Conservation (phyloP, 305 asterid genomes). For the Fraxinus platypoda region DNA sequence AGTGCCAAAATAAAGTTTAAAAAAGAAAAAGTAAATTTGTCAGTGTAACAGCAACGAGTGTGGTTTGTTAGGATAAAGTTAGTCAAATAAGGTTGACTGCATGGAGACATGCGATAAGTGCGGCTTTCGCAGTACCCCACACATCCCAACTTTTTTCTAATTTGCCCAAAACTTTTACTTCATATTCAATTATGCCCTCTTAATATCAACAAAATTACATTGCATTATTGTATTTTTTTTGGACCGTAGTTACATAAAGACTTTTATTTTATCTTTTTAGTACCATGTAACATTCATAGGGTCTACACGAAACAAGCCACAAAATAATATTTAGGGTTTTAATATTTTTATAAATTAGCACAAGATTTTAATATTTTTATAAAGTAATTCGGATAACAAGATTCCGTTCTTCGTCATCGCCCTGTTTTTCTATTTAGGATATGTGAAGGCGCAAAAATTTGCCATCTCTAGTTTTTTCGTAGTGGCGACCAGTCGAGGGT, state of each 20-base stretch:
- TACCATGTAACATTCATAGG: not conserved
- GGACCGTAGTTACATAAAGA: too few species aligned
- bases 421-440: not conserved
- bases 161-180: slow-evolving; percentile 11
- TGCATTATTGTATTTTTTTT: not conserved
- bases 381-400: not conserved
- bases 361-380: too few species aligned
- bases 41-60: not conserved
- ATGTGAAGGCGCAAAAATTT: not conserved
- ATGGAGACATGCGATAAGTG: slow-evolving; percentile 10
- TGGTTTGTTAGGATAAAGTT: slow-evolving; percentile 16
- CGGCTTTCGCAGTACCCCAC: not conserved
- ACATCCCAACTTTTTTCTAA: not conserved
- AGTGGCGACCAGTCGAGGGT: not conserved
- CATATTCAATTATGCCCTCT: slow-evolving; percentile 15
- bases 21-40: not conserved
- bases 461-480: not conserved
- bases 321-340: too few species aligned
- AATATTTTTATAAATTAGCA: too few species aligned
- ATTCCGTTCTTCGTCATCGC: not conserved
- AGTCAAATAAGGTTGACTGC: slow-evolving; percentile 22
- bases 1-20: not conserved
- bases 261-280: too few species aligned
- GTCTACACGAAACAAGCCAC: not conserved
- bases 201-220: not conserved